Evolutionary conservation across 345 rosid genomes (phyloP).

Genomic region (Gossypium thurberi): DNA sequence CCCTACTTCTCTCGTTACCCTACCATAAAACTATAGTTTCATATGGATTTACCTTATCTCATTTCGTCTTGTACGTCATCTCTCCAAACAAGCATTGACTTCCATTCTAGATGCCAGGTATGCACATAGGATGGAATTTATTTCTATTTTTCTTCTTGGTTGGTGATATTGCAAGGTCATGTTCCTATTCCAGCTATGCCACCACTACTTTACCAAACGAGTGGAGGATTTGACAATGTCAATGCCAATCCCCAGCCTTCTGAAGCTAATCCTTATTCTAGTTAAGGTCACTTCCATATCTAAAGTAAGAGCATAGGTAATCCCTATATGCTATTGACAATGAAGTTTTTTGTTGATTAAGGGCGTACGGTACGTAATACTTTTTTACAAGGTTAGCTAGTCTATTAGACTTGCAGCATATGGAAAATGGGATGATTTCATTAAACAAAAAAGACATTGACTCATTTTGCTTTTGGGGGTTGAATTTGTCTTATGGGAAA

Average conservation of each 20-base stretch:
- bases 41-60: background rate
- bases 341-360: background rate
- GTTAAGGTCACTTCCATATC: slow-evolving; percentile 3
- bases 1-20: background rate
- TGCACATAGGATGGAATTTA: background rate
- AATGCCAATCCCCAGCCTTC: slow-evolving; percentile 42
- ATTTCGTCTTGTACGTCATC: background rate
- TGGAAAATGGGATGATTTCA: background rate
- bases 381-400: background rate
- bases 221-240: slow-evolving; percentile 55
- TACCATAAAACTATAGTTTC: background rate
- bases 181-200: slow-evolving; percentile 48
- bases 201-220: slow-evolving; percentile 28
- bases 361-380: background rate
- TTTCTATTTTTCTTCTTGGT: background rate
- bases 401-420: background rate
- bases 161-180: slow-evolving; percentile 39
- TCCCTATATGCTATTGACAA: background rate
- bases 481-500: background rate
- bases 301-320: background rate
- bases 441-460: background rate
- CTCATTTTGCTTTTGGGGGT: background rate
- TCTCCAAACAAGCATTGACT: background rate
- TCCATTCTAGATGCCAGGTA: background rate
- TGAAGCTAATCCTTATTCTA: slow-evolving; percentile 37